These are phyloP conservation scores for Sphagnum magellanicum DNA, from an alignment of 228 moss, liverwort and hornwort genomes.

Conservation along the genomic window DNA sequence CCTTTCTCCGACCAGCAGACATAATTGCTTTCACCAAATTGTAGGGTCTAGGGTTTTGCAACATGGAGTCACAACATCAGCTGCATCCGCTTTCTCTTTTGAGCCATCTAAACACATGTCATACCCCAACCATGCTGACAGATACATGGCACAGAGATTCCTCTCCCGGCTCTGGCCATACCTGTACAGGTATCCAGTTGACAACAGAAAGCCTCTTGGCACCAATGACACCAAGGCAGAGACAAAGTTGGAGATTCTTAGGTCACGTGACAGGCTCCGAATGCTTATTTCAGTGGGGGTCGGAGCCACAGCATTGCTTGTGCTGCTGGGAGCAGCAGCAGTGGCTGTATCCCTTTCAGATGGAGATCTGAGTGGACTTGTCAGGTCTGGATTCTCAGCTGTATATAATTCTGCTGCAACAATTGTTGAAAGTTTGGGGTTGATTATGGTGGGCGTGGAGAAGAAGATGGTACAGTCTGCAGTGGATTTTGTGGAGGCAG, in stretches of 20 bases:
- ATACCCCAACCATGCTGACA: not conserved
- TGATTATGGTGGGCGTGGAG: constrained; percentile 31
- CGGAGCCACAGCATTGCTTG: constrained; percentile 44
- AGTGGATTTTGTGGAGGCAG: constrained; percentile 59
- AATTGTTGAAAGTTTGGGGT: constrained; percentile 47
- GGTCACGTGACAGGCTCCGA: constrained; percentile 7
- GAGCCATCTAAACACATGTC: constrained; percentile 6
- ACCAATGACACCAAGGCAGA: no score
- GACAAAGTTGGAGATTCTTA: no score
- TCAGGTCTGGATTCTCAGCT: constrained; percentile 49
- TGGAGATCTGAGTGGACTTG: constrained; percentile 37
- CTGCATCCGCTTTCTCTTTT: constrained; percentile 7
- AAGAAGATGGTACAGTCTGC: constrained; percentile 40
- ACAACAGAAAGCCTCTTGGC: no score
- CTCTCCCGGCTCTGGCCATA: not conserved
- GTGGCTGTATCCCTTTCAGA: constrained; percentile 28
- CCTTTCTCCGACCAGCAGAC: not conserved
- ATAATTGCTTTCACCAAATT: constrained; percentile 11
- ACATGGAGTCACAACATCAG: constrained; percentile 21
- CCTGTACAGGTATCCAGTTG: not conserved
- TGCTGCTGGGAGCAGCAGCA: constrained; percentile 45
- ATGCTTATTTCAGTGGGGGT: constrained; percentile 40
- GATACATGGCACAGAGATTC: not conserved
- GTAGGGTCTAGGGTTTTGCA: constrained; percentile 27
- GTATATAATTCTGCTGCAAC: constrained; percentile 50